A percentile compares a stretch with the other conserved stretches of the same genome.
Conservation (phyloP, 352 stramenopile genomes). For the Pythium diclinum region DNA sequence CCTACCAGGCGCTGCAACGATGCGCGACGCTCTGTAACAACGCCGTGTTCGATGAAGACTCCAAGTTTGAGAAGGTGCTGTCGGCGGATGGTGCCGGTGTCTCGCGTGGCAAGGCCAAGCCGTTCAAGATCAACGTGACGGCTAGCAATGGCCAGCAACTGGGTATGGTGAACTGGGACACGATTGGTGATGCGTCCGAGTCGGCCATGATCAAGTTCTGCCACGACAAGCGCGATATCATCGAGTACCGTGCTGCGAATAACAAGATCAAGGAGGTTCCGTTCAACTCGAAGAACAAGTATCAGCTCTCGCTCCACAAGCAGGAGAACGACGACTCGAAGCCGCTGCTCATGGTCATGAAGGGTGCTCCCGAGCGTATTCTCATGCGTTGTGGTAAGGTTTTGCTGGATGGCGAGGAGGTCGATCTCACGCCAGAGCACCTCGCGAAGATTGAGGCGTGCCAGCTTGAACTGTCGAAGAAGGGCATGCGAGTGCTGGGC, state of each 20-base stretch:
- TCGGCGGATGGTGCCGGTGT: conserved; percentile 15
- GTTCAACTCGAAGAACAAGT: conserved; percentile 53
- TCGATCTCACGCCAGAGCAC: conserved; percentile 36
- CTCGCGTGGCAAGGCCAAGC: conserved; percentile 26
- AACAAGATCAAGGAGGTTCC: conserved; percentile 40
- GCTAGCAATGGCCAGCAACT: too few species aligned
- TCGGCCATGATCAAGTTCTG: conserved; percentile 42
- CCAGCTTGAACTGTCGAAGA: conserved; percentile 52
- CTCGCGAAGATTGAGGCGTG: conserved; percentile 42
- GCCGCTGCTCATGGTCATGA: conserved; percentile 58
- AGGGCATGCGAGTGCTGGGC: conserved; percentile 56
- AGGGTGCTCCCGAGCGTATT: conserved; percentile 91
- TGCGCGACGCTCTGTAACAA: conserved; percentile 91
- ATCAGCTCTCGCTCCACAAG: conserved; percentile 38
- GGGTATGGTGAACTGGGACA: conserved; percentile 33
- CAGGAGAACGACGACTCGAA: conserved; percentile 31
- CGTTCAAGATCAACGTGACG: conserved; percentile 30
- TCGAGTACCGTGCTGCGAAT: conserved; percentile 32
- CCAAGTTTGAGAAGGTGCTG: conserved; percentile 51
- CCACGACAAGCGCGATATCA: conserved; percentile 32
- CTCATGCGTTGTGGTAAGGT: conserved; percentile 67
- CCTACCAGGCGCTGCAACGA: conserved; percentile 65
- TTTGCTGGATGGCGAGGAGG: conserved; percentile 52
- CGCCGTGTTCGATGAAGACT: conserved; percentile 81
- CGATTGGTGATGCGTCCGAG: conserved; percentile 38